A percentile compares a stretch with the other conserved stretches of the same genome.
Conservation (phyloP, 2,329 filamentous ascomycete species). For the Pseudonectria foliicola region DNA sequence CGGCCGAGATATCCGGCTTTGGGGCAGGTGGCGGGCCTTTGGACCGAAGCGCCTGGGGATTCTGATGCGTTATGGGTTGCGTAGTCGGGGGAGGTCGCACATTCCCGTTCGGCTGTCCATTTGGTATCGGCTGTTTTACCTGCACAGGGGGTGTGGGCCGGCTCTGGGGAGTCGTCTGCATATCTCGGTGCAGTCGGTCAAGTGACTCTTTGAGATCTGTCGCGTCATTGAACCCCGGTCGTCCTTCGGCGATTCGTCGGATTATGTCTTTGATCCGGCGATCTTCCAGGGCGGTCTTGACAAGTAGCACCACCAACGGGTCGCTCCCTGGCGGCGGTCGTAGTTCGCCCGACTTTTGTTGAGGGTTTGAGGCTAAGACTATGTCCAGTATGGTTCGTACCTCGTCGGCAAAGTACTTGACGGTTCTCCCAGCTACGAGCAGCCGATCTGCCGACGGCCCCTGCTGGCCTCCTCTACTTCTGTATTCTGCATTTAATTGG, state of each 20-base stretch:
- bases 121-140: constrained; percentile 20
- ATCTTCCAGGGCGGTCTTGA: constrained; percentile 52
- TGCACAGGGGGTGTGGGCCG: constrained; percentile 22
- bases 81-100: constrained; percentile 11
- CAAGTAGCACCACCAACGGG: constrained; percentile 47
- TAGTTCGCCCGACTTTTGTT: constrained; percentile 46
- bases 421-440: constrained; percentile 47
- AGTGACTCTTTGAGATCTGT: constrained; percentile 47
- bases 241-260: constrained; percentile 44
- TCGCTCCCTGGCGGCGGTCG: constrained; percentile 48
- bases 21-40: constrained; percentile 49
- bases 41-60: constrained; percentile 50
- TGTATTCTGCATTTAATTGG: constrained; percentile 59
- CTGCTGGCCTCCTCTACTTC: constrained; percentile 41
- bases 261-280: constrained; percentile 42
- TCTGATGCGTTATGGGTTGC: constrained; percentile 17
- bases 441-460: constrained; percentile 49
- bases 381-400: constrained; percentile 52
- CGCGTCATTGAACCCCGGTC: constrained; percentile 44
- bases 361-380: constrained; percentile 51
- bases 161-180: constrained; percentile 29
- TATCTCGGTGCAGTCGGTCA: constrained; percentile 40
- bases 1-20: constrained; percentile 56
- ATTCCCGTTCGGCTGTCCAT: constrained; percentile 27
- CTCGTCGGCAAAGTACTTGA: constrained; percentile 54